Percentiles rank a stretch among this genome's conserved stretches.
Conservation (phyloP, 176 grass and related monocot genomes). For the Ananas comosus region DNA sequence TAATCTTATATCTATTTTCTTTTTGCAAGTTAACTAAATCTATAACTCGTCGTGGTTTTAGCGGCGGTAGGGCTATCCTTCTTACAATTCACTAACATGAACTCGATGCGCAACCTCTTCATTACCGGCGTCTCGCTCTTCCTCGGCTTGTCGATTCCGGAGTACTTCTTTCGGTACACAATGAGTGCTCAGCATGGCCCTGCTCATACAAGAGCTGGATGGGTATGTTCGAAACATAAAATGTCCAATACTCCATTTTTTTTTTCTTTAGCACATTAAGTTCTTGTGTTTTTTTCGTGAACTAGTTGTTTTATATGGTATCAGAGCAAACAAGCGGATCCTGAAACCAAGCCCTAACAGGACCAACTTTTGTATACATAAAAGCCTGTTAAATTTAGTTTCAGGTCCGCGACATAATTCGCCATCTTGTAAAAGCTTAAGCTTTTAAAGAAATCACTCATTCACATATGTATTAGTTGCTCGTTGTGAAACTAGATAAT, state of each 20-base stretch:
- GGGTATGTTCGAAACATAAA: constrained; percentile 38
- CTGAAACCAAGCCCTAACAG: not conserved
- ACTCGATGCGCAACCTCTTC: constrained; percentile 99
- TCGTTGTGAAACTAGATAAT: too few species aligned
- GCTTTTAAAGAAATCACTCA: too few species aligned
- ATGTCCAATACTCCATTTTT: too few species aligned
- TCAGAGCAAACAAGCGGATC: too few species aligned
- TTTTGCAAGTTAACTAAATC: too few species aligned
- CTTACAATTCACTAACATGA: constrained; percentile 99
- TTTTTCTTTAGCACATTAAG: not conserved
- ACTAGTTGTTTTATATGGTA: not conserved
- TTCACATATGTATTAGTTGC: too few species aligned
- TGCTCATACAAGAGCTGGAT: constrained; percentile 71
- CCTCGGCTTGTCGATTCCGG: constrained; percentile 88
- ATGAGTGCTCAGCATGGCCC: constrained; percentile 65
- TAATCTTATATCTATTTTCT: constrained; percentile 12
- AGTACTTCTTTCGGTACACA: constrained; percentile 92
- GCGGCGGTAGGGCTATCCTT: constrained; percentile 90
- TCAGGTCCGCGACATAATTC: too few species aligned
- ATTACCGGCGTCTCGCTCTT: constrained; percentile 92
- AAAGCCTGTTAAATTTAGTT: too few species aligned
- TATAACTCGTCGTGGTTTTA: constrained; percentile 16
- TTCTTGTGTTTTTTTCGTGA: not conserved
- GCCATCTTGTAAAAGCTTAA: too few species aligned
- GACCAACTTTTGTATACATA: too few species aligned